Percentiles rank a stretch among this genome's conserved stretches.
Conservation (phyloP, 768 basidiomycete species). For the Lentinus brumalis region DNA sequence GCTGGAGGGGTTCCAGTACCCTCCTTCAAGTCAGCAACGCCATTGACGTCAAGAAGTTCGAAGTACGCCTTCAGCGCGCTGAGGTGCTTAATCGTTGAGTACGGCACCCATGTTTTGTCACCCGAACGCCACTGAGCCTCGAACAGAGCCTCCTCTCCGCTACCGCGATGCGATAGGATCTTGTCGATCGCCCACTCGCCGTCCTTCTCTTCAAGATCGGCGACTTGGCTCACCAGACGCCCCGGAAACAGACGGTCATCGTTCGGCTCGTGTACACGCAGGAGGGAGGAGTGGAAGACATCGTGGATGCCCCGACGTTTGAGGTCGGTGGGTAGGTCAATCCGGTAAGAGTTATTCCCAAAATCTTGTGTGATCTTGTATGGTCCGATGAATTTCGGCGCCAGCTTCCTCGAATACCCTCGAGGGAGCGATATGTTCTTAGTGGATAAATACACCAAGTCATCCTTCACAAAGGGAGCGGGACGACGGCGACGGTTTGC, state of each 20-base stretch:
- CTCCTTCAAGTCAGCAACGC: not conserved
- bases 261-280: constrained; percentile 32
- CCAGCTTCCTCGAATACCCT: constrained; percentile 34
- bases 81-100: constrained; percentile 24
- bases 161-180: constrained; percentile 30
- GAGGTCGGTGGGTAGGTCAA: constrained; percentile 34
- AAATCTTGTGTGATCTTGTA: constrained; percentile 28
- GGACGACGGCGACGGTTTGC: constrained; percentile 29
- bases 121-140: constrained; percentile 36
- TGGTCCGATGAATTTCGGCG: constrained; percentile 42
- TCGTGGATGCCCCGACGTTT: constrained; percentile 30
- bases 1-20: not conserved
- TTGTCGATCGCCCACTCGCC: constrained; percentile 31
- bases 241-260: constrained; percentile 41
- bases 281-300: constrained; percentile 37
- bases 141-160: constrained; percentile 29
- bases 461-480: constrained; percentile 23
- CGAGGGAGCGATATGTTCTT: constrained; percentile 38
- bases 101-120: constrained; percentile 38
- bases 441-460: constrained; percentile 39
- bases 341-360: constrained; percentile 27
- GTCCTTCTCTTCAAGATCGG: constrained; percentile 21
- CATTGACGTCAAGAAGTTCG: constrained; percentile 24
- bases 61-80: constrained; percentile 23
- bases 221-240: constrained; percentile 23